Conservation (phyloP, 768 basidiomycete genomes). For the Glaciozyma antarctica region DNA sequence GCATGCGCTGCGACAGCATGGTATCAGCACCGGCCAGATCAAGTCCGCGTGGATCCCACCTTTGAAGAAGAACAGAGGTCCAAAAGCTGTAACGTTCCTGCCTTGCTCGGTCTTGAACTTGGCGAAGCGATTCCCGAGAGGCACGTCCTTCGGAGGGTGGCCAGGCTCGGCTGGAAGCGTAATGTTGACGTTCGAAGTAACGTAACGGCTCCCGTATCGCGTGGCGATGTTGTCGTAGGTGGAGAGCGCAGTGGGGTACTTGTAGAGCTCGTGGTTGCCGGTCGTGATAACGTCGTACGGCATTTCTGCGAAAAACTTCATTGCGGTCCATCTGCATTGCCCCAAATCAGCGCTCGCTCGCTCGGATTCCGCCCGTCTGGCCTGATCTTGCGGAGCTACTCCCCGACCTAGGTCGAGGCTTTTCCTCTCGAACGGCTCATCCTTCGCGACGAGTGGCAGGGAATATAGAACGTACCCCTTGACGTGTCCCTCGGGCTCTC, state of each 20-base stretch:
- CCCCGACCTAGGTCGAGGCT: too few relatives aligned
- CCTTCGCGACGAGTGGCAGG: neutral
- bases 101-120: slow-evolving; percentile 45
- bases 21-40: neutral
- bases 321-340: slow-evolving; percentile 49
- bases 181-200: slow-evolving; percentile 80
- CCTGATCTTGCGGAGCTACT: too few relatives aligned
- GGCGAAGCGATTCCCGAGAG: slow-evolving; percentile 42
- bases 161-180: slow-evolving; percentile 47
- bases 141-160: slow-evolving; percentile 36
- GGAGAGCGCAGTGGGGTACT: slow-evolving; percentile 35
- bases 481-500: slow-evolving; percentile 50
- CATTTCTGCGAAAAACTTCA: slow-evolving; percentile 60
- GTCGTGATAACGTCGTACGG: slow-evolving; percentile 76
- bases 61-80: slow-evolving; percentile 67
- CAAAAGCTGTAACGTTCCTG: slow-evolving; percentile 64
- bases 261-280: slow-evolving; percentile 66
- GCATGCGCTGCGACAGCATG: slow-evolving; percentile 44
- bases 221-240: slow-evolving; percentile 58
- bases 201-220: slow-evolving; percentile 58
- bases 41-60: slow-evolving; percentile 36
- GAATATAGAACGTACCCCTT: slow-evolving; percentile 5
- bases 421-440: too few relatives aligned
- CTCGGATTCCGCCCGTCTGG: too few relatives aligned
- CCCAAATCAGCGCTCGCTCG: too few relatives aligned